These are phyloP conservation scores for Juglanconis oblonga DNA, from an alignment of 2,329 filamentous ascomycete genomes.

Conservation along the genomic window DNA sequence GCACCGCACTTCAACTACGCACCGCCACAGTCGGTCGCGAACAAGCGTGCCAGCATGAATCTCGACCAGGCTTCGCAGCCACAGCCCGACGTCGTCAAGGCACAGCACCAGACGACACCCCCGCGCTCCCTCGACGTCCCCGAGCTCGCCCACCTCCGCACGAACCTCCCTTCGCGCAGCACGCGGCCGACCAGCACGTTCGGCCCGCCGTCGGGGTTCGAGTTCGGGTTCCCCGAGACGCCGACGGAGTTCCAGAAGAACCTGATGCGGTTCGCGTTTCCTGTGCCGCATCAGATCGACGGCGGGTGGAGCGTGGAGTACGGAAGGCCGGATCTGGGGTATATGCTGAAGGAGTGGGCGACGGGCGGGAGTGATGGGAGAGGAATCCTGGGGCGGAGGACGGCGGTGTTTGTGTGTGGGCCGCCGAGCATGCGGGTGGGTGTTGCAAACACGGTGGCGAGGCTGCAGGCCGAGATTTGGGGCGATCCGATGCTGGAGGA, in stretches of 20 bases:
- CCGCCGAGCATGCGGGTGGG: slow-evolving; percentile 83
- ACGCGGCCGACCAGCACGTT: slow-evolving; percentile 54
- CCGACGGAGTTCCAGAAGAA: slow-evolving; percentile 87
- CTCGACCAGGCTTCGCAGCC: slow-evolving; percentile 17
- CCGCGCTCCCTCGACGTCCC: slow-evolving; percentile 36
- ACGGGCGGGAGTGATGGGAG: slow-evolving; percentile 64
- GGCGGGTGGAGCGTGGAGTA: slow-evolving; percentile 92
- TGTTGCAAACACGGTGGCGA: slow-evolving; percentile 81
- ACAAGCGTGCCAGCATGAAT: slow-evolving; percentile 29
- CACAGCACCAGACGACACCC: slow-evolving; percentile 8
- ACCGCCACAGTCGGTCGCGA: slow-evolving; percentile 43
- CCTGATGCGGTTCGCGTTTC: slow-evolving; percentile 86
- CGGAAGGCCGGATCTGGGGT: slow-evolving; percentile 81
- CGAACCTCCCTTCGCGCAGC: slow-evolving; percentile 32
- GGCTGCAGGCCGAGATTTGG: slow-evolving; percentile 81
- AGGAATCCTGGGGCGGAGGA: slow-evolving; percentile 72
- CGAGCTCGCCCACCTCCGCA: slow-evolving; percentile 57
- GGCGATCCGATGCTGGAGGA: slow-evolving; percentile 76
- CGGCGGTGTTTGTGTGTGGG: slow-evolving; percentile 90
- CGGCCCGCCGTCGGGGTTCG: slow-evolving; percentile 62
- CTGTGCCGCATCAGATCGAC: slow-evolving; percentile 63
- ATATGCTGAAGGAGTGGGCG: slow-evolving; percentile 80
- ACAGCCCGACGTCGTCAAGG: slow-evolving; percentile 8
- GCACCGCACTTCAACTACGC: slow-evolving; percentile 59
- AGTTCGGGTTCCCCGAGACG: slow-evolving; percentile 79